A percentile compares a stretch with the other conserved stretches of the same genome.
phyloP scores from a whole-genome alignment of 139 green algal species.

The Pseudopediastrum boryanum region DNA sequence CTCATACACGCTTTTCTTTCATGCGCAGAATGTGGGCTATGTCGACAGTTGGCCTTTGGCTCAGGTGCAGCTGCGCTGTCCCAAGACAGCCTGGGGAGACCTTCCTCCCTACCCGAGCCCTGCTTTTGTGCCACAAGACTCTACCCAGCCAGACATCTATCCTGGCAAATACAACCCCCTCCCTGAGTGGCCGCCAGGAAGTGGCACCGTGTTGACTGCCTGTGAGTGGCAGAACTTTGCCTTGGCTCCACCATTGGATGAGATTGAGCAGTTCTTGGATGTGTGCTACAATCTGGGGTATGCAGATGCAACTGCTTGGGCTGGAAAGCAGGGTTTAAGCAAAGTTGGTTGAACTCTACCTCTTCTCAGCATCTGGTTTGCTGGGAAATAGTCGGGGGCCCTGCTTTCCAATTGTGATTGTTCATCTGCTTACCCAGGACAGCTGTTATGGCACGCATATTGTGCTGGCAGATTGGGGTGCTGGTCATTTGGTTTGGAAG shows the following conservation, averaged over 20 bases:
- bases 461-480: too few relatives aligned
- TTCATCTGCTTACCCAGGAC: too few relatives aligned
- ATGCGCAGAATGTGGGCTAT: neutral
- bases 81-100: neutral
- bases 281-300: constrained; percentile 30
- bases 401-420: too few relatives aligned
- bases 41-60: constrained; percentile 2
- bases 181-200: constrained; percentile 2
- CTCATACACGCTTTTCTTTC: neutral
- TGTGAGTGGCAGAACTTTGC: constrained; percentile 20
- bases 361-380: too few relatives aligned
- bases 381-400: too few relatives aligned
- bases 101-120: neutral
- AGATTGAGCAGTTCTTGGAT: neutral
- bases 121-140: neutral
- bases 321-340: too few relatives aligned
- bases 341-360: too few relatives aligned
- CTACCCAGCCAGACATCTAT: constrained; percentile 10
- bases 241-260: neutral
- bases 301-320: neutral
- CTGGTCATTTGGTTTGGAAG: too few relatives aligned
- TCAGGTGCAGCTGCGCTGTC: constrained; percentile 11
- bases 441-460: too few relatives aligned
- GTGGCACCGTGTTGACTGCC: neutral
- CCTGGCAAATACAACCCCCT: neutral